Evolutionary conservation across 495 filamentous ascomycete species (phyloP).

Genomic region (Aspergillus carlsbadensis): DNA sequence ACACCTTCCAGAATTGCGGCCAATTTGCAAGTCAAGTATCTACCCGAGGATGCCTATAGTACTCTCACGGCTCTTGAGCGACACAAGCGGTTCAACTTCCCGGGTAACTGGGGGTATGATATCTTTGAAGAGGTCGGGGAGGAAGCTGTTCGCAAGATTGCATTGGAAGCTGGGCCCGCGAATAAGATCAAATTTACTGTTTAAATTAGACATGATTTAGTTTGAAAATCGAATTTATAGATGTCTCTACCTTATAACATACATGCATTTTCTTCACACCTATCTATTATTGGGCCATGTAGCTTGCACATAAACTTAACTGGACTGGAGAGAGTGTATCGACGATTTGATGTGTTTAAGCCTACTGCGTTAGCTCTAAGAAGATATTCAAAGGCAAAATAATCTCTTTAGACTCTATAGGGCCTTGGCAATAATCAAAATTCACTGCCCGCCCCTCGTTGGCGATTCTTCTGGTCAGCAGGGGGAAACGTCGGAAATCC

Average conservation of each 20-base stretch:
- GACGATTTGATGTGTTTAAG: no score
- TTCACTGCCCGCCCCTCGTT: no score
- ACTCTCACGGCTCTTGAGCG: slow-evolving; percentile 29
- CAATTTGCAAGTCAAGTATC: slow-evolving; percentile 29
- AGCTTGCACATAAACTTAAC: no score
- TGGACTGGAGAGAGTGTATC: no score
- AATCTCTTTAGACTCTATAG: no score
- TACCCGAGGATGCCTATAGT: slow-evolving; percentile 37
- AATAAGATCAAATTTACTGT: slow-evolving; percentile 31
- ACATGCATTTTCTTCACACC: no score
- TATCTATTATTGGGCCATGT: no score
- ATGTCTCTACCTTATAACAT: background rate
- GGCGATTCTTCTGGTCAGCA: no score
- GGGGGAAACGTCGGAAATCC: background rate
- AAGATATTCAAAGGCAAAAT: no score
- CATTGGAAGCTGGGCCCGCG: slow-evolving; percentile 15
- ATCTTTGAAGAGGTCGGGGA: slow-evolving; percentile 35
- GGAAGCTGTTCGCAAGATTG: slow-evolving; percentile 24
- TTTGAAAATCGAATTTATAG: background rate
- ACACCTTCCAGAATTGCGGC: slow-evolving; percentile 44
- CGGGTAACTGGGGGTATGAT: slow-evolving; percentile 37
- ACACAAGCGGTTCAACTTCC: slow-evolving; percentile 42
- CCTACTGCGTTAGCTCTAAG: no score
- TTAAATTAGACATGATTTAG: slow-evolving; percentile 8
- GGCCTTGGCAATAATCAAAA: no score